Percentiles rank a stretch among this genome's conserved stretches.
These are phyloP conservation scores for Uncinocarpus reesii DNA, from an alignment of 2,329 filamentous ascomycete genomes.

Conservation along the genomic window DNA sequence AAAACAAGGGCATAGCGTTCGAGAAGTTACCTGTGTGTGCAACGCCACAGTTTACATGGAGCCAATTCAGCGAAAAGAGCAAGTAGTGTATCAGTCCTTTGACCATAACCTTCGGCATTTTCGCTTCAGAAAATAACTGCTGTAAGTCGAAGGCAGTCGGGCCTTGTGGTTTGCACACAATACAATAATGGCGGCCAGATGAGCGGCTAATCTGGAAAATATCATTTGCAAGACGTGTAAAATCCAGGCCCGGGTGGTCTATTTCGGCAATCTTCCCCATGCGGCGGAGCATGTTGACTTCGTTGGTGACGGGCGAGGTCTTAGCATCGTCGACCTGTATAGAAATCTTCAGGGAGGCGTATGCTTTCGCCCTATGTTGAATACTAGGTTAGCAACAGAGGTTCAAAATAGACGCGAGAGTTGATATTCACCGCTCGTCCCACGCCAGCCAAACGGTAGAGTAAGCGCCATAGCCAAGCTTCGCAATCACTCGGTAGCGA, in stretches of 20 bases:
- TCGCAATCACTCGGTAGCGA: constrained; percentile 20
- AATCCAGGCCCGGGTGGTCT: constrained; percentile 17
- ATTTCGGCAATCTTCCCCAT: constrained; percentile 12
- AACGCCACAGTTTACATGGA: constrained; percentile 15
- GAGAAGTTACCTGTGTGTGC: constrained; percentile 18
- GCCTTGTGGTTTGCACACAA: constrained; percentile 20
- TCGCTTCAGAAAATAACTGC: background rate
- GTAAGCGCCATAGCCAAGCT: constrained; percentile 22
- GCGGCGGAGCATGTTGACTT: constrained; percentile 19
- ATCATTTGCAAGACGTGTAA: constrained; percentile 20
- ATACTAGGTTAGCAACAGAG: constrained; percentile 4
- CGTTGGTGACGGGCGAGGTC: constrained; percentile 18
- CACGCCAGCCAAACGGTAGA: constrained; percentile 22
- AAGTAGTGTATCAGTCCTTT: constrained; percentile 16
- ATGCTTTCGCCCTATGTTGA: constrained; percentile 15
- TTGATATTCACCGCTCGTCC: constrained; percentile 14
- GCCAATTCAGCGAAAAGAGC: constrained; percentile 16
- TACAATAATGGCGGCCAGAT: constrained; percentile 22
- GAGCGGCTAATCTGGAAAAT: constrained; percentile 18
- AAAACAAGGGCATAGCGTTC: constrained; percentile 6
- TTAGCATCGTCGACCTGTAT: constrained; percentile 13
- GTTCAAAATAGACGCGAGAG: background rate
- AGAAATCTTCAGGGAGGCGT: constrained; percentile 19
- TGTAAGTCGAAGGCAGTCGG: constrained; percentile 19
- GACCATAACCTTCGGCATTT: constrained; percentile 17